Base-by-base conservation (phyloP, 768 basidiomycete genomes). In the Kwoniella shandongensis region DNA sequence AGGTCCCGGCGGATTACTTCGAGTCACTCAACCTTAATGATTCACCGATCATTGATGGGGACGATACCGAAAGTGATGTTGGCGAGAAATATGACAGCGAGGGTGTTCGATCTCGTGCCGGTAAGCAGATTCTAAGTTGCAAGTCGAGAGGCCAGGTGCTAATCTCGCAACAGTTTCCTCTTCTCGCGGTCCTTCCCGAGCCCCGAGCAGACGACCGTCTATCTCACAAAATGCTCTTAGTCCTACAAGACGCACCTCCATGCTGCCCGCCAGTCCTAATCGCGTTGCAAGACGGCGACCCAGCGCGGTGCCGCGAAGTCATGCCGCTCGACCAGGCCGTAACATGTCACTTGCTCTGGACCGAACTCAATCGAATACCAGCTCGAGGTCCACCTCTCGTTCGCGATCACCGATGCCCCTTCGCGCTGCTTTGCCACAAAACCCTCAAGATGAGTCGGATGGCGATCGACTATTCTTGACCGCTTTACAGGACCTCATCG, bases 301-400 rank as follows among this genome's bases (percentile, higher is more conserved):
- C n/a, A 81, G 66, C 46, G 67, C 52, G 26, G 53, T 63, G 29
- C 67, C 61, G 12, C 41, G 57, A 35, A 52, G 57, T 29, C 51
- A 56, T 23, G 61, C 53, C 36, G 80, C 70, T 82, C 47, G 57
- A 32, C 23, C 57, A 10, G 56, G 59, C 29, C 62, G 66, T 3
- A 59, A 66, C 46, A 26, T 66, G 55, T 60, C 58, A 47, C 50
- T 65, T 20, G 62, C 63, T 40, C 26, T 67, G 22, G 66, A 70
- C 40, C 63, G 63, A 18, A 53, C 61, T 12, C 50, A 58, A 17
- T 75, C 71, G 20, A 63, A 50, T 42, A 55, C 63, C 1, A 70
- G 87, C 71, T 98, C 94, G 20, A 88, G 94, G 30, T 96, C 92
- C 8, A 91, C 88, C 18, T 97, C 94, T 52, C 86, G 93, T 44